Conservation (phyloP, 177 flowering plant species). For the Tripterygium wilfordii region DNA sequence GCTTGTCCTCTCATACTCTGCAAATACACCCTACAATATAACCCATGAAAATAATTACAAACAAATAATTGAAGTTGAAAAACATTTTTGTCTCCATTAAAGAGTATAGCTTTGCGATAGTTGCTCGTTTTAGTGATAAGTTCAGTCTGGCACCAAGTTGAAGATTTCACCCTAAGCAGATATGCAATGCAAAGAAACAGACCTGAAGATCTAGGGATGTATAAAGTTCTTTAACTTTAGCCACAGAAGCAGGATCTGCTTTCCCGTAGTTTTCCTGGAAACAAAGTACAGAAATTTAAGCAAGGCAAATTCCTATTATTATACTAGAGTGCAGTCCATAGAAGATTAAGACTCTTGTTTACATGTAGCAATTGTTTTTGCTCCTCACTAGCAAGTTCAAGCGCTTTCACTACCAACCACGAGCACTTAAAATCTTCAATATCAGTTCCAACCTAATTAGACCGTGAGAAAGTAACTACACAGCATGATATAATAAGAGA, state of each 20-base stretch:
- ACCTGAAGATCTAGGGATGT: not conserved
- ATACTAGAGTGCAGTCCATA: not conserved
- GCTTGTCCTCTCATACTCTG: slow-evolving; percentile 63
- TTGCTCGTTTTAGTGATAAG: too few species aligned
- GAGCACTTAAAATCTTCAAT: slow-evolving; percentile 32
- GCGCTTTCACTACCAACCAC: slow-evolving; percentile 29
- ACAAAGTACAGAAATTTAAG: not conserved
- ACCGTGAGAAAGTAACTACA: not conserved
- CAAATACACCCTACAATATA: slow-evolving; percentile 43
- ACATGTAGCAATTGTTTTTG: slow-evolving; percentile 16
- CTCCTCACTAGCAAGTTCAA: slow-evolving; percentile 17
- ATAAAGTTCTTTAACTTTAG: slow-evolving; percentile 1
- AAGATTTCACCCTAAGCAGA: too few species aligned
- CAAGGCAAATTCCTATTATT: not conserved
- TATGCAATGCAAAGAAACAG: not conserved
- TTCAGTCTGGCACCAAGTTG: too few species aligned
- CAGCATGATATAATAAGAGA: not conserved
- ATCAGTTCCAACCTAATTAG: slow-evolving; percentile 21
- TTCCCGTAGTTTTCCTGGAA: slow-evolving; percentile 2
- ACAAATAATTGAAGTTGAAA: not conserved
- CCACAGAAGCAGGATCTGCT: not conserved
- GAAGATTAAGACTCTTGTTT: not conserved
- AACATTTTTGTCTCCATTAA: too few species aligned
- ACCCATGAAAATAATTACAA: too few species aligned
- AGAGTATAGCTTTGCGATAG: not conserved